phyloP scores from a whole-genome alignment of 2,329 filamentous ascomycete species.

The Trichoderma atroviride region DNA sequence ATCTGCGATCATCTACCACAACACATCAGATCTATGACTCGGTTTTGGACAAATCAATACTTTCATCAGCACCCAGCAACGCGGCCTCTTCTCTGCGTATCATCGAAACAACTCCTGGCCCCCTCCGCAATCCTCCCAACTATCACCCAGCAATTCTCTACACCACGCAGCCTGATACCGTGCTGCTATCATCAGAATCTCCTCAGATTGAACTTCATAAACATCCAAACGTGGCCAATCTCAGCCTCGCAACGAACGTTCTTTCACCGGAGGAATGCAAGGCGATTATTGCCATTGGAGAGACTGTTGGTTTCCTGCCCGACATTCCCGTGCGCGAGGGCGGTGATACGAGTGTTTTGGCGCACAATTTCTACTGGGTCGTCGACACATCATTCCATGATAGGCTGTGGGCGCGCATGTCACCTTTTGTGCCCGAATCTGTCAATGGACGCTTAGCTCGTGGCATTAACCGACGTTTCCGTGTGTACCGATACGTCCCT shows the following conservation, averaged over 20 bases:
- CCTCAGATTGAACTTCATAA: slow-evolving; percentile 56
- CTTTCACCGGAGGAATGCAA: slow-evolving; percentile 64
- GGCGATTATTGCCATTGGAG: slow-evolving; percentile 67
- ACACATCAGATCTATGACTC: slow-evolving; percentile 56
- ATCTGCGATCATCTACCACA: slow-evolving; percentile 51
- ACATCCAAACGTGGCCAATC: slow-evolving; percentile 64
- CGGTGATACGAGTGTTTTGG: slow-evolving; percentile 65
- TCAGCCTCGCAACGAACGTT: slow-evolving; percentile 62
- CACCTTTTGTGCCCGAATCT: slow-evolving; percentile 56
- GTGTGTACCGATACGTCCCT: slow-evolving; percentile 72
- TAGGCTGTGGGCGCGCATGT: slow-evolving; percentile 63
- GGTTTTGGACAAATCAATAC: slow-evolving; percentile 60
- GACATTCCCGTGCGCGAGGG: slow-evolving; percentile 69
- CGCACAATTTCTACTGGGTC: slow-evolving; percentile 76
- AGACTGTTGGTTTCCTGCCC: slow-evolving; percentile 66
- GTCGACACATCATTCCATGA: slow-evolving; percentile 65
- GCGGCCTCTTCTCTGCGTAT: slow-evolving; percentile 53
- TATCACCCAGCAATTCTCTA: slow-evolving; percentile 68
- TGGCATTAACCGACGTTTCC: slow-evolving; percentile 69
- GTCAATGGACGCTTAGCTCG: slow-evolving; percentile 60
- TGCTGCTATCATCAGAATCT: slow-evolving; percentile 50
- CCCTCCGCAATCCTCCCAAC: slow-evolving; percentile 67
- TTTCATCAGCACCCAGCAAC: slow-evolving; percentile 44
- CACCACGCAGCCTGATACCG: slow-evolving; percentile 59
- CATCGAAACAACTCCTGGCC: slow-evolving; percentile 63